Conservation (phyloP, 2,329 filamentous ascomycete genomes). For the Purpureocillium lavendulum region DNA sequence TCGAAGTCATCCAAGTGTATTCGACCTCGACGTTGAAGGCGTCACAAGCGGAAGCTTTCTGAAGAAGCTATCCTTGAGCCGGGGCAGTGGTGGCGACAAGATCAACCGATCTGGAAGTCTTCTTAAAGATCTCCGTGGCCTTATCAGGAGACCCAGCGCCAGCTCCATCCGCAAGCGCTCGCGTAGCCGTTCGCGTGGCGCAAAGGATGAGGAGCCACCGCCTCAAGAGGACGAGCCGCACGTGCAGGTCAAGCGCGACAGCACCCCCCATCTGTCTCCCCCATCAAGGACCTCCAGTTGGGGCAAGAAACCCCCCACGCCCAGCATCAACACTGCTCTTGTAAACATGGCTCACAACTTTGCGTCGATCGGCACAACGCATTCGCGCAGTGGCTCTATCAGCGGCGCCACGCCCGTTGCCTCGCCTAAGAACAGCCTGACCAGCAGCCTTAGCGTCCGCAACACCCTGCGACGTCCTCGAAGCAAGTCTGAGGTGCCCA, state of each 20-base stretch:
- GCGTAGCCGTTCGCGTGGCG: slow-evolving; percentile 21
- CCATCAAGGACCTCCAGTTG: slow-evolving; percentile 43
- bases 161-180: slow-evolving; percentile 37
- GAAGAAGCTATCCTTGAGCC: slow-evolving; percentile 51
- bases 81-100: slow-evolving; percentile 26
- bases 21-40: slow-evolving; percentile 46
- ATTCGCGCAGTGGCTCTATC: slow-evolving; percentile 53
- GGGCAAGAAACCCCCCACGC: slow-evolving; percentile 39
- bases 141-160: slow-evolving; percentile 42
- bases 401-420: slow-evolving; percentile 39
- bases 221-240: slow-evolving; percentile 8
- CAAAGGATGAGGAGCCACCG: slow-evolving; percentile 20
- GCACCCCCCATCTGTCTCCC: slow-evolving; percentile 35
- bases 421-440: slow-evolving; percentile 45
- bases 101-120: slow-evolving; percentile 37
- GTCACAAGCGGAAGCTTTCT: slow-evolving; percentile 52
- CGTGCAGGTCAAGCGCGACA: slow-evolving; percentile 35
- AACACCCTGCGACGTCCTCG: slow-evolving; percentile 43
- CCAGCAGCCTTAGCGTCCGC: slow-evolving; percentile 32
- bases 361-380: slow-evolving; percentile 47
- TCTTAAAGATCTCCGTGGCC: slow-evolving; percentile 40
- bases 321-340: slow-evolving; percentile 52
- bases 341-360: slow-evolving; percentile 45
- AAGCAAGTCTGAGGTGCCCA: slow-evolving; percentile 46
- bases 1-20: slow-evolving; percentile 51